A percentile compares a stretch with the other conserved stretches of the same genome.
These are phyloP conservation scores for Aspergillus baeticus DNA, from an alignment of 495 filamentous ascomycete genomes.

Conservation along the genomic window DNA sequence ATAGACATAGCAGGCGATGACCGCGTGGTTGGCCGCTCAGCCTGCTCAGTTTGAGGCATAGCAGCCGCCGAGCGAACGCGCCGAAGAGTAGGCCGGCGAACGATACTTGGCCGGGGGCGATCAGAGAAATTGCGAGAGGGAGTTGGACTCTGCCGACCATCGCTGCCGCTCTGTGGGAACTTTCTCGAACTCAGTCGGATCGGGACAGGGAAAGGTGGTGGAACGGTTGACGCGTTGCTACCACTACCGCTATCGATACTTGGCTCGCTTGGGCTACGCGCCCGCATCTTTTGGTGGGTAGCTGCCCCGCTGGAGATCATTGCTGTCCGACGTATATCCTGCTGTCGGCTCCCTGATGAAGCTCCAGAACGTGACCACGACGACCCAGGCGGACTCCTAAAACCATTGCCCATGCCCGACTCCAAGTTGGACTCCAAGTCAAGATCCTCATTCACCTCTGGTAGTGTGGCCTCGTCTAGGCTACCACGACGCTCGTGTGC, in stretches of 20 bases:
- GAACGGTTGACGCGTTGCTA: conserved; percentile 33
- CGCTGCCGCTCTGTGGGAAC: conserved; percentile 66
- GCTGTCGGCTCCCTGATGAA: conserved; percentile 39
- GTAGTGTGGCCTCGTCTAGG: conserved; percentile 36
- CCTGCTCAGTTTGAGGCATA: conserved; percentile 51
- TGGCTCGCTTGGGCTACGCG: conserved; percentile 73
- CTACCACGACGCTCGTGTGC: conserved; percentile 31
- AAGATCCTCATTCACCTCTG: conserved; percentile 42
- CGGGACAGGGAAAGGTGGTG: conserved; percentile 87
- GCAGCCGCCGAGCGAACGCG: conserved; percentile 81
- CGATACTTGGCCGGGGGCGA: conserved; percentile 30
- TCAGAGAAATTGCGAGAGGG: conserved; percentile 49
- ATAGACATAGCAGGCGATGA: conserved; percentile 66
- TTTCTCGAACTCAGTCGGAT: conserved; percentile 83
- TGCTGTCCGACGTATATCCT: conserved; percentile 61
- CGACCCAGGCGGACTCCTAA: conserved; percentile 9
- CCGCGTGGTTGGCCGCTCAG: conserved; percentile 50
- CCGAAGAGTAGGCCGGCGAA: conserved; percentile 55
- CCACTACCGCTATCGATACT: conserved; percentile 54
- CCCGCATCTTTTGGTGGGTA: conserved; percentile 61
- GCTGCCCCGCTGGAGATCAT: conserved; percentile 76
- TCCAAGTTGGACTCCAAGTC: conserved; percentile 32
- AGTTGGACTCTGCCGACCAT: conserved; percentile 80
- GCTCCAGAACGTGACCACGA: conserved; percentile 23
- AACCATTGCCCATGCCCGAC: not conserved